phyloP scores from a whole-genome alignment of 1,284 basidiomycete species.

The Apiotrichum akiyoshidainum region DNA sequence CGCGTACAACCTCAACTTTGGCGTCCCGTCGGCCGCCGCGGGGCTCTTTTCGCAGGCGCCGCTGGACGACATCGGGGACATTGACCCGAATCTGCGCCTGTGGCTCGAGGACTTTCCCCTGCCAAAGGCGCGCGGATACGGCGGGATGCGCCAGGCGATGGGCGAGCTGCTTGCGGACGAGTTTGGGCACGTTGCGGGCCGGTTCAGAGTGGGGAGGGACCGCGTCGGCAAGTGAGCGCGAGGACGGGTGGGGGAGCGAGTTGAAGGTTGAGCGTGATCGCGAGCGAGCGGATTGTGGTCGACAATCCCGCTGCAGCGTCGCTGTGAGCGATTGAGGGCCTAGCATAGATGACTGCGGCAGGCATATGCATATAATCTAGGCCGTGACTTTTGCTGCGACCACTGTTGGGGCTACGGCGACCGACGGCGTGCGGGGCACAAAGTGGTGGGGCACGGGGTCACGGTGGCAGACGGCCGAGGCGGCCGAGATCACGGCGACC shows the following conservation, averaged over 20 bases:
- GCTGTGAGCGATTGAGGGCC: too few species aligned
- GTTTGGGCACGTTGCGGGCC: not conserved
- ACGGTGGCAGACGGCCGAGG: too few species aligned
- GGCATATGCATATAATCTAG: too few species aligned
- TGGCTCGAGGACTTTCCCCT: slow-evolving; percentile 6
- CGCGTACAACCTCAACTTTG: not conserved
- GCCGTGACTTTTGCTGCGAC: too few species aligned
- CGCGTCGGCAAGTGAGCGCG: not conserved
- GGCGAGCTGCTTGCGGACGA: not conserved
- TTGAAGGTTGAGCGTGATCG: too few species aligned
- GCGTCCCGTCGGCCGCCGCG: not conserved
- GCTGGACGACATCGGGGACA: slow-evolving; percentile 1
- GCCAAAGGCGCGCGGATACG: not conserved
- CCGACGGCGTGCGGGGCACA: too few species aligned
- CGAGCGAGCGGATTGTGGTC: too few species aligned
- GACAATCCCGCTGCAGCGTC: too few species aligned
- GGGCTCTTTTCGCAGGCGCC: not conserved
- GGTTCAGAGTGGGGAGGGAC: slow-evolving; percentile 1
- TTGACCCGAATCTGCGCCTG: slow-evolving; percentile 1
- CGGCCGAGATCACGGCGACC: too few species aligned
- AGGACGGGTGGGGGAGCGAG: not conserved
- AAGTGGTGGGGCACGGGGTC: too few species aligned
- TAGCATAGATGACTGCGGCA: too few species aligned
- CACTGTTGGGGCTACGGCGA: too few species aligned
- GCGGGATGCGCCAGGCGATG: slow-evolving; percentile 2